Evolutionary conservation across 306 rosid genomes (phyloP), one percentile per base, ranked within the genome.

Genomic region (Quercus agrifolia): DNA sequence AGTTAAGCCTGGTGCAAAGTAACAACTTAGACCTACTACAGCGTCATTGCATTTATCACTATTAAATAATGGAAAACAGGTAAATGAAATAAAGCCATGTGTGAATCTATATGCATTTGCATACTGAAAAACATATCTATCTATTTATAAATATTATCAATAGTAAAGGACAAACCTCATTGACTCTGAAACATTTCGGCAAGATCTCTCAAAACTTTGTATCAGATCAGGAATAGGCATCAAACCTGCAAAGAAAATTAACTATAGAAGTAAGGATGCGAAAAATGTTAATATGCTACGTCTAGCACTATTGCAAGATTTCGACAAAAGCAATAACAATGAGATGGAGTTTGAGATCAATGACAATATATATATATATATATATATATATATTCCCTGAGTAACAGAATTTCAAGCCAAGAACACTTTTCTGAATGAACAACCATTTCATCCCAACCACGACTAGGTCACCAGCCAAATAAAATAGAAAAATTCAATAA

Each of bases 191-290:
- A 89, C 92, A 77, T 83, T 76, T 73, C 99, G 89, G 79, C 99
- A 95, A 67, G 90, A 90, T 56, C 80, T 79, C 77, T 95, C 99
- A 14, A 92, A 86, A 68, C 88, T 87, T 56, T 85, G 83, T 84
- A 95, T 91, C 78, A 95, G 83, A 75, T 95, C 99, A 66, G 97
- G 89, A 77, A 95, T 78, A 82, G 97, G 78, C 87, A 91, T 87
- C 90, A 89, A 67, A 76, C 94, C 99, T 95, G 93, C 70, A 59
- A 75, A 84, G 64, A 74, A 70, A 79, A 30, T 27, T 3, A 28
- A 83, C 59, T 56, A 19, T 25, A 9, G 70, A 67, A 84, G 62
- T 56, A 75, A 51, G 54, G 54, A 49, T 28, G 52, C 70, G 20
- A 49, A 28, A 68, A 28, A 68, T 33, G 67, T 38, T 57, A 58